Evolutionary conservation across 1,284 basidiomycete genomes (phyloP).

Genomic region (Fomitopsis schrenkii): DNA sequence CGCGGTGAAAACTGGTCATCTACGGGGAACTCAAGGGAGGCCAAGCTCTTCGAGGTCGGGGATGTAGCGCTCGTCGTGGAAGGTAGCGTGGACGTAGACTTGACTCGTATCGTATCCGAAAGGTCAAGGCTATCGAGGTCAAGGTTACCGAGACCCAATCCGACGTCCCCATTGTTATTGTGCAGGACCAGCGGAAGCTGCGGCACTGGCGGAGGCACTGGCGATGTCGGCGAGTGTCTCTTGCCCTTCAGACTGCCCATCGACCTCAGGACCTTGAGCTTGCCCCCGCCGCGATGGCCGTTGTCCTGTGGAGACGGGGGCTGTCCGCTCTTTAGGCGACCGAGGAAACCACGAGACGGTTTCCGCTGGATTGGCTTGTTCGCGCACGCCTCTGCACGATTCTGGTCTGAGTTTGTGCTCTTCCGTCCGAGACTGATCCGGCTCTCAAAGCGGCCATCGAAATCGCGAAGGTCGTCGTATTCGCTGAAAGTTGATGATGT

Average conservation of each 20-base stretch:
- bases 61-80: neutral
- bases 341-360: constrained; percentile 61
- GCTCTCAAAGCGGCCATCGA: constrained; percentile 80
- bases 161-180: constrained; percentile 47
- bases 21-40: constrained; percentile 11
- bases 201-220: constrained; percentile 14
- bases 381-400: constrained; percentile 29
- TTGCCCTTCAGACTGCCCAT: constrained; percentile 74
- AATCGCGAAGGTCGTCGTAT: constrained; percentile 80
- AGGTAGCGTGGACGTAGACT: constrained; percentile 22
- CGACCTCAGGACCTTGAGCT: constrained; percentile 69
- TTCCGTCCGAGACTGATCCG: constrained; percentile 60
- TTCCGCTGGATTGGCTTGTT: constrained; percentile 42
- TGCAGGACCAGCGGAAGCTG: constrained; percentile 43
- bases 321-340: constrained; percentile 47
- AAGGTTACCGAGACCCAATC: constrained; percentile 55
- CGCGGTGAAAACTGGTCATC: constrained; percentile 25
- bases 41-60: constrained; percentile 4
- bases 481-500: constrained; percentile 62
- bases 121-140: constrained; percentile 58
- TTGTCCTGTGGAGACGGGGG: constrained; percentile 35
- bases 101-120: constrained; percentile 26
- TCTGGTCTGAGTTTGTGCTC: constrained; percentile 28
- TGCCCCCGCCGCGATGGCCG: constrained; percentile 38
- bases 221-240: constrained; percentile 12